Evolutionary conservation across 805 yeast species (phyloP).

Genomic region (Ogataea trehalophila): DNA sequence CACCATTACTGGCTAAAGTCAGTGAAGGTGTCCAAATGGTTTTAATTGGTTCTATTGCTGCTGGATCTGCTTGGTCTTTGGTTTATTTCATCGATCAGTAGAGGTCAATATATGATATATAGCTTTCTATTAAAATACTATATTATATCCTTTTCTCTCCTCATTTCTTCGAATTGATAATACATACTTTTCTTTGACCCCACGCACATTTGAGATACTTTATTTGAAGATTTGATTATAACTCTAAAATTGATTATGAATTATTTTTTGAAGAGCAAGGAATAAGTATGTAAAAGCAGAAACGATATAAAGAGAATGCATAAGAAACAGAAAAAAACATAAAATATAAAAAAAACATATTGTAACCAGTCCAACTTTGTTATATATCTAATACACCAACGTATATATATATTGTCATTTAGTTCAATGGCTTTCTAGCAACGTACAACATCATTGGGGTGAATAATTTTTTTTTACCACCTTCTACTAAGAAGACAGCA

Average conservation of each 20-base stretch:
- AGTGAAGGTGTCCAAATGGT: constrained; percentile 89
- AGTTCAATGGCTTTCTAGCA: constrained; percentile 68
- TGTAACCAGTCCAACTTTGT: neutral
- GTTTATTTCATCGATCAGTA: constrained; percentile 65
- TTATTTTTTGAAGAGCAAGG: too few relatives aligned
- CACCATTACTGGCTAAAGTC: constrained; percentile 54
- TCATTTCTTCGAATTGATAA: too few relatives aligned
- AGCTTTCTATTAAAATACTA: neutral
- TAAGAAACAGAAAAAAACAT: neutral
- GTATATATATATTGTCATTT: constrained; percentile 1
- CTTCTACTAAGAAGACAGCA: constrained; percentile 89
- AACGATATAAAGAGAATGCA: neutral
- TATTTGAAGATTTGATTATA: too few relatives aligned
- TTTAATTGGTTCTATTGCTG: constrained; percentile 94
- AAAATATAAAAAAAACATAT: neutral
- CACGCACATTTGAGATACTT: too few relatives aligned
- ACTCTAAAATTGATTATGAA: too few relatives aligned
- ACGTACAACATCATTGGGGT: constrained; percentile 98
- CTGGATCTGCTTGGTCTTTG: constrained; percentile 93
- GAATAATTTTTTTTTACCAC: constrained; percentile 84
- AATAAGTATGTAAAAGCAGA: too few relatives aligned
- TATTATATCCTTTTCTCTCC: neutral
- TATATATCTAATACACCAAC: neutral
- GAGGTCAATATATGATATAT: neutral
- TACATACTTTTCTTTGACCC: too few relatives aligned